phyloP scores from a whole-genome alignment of 805 yeast genomes.

The Metschnikowia lunata region DNA sequence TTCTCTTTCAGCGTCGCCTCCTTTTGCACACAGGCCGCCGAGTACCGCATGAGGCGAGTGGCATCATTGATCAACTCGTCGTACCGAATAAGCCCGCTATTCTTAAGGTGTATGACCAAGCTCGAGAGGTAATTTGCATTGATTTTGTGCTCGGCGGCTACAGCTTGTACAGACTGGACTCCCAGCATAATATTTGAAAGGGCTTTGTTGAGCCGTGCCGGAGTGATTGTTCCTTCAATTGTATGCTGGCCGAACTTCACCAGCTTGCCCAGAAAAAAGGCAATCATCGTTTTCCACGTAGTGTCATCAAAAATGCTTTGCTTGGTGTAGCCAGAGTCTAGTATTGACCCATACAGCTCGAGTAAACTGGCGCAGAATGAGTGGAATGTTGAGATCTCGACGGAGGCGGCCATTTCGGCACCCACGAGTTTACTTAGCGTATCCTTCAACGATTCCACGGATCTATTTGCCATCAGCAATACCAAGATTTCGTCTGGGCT shows the following conservation, averaged over 20 bases:
- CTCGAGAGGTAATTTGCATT: conserved; percentile 25
- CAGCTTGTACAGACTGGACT: conserved; percentile 18
- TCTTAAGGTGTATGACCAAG: conserved; percentile 26
- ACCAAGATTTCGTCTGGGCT: conserved; percentile 55
- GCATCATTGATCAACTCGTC: conserved; percentile 34
- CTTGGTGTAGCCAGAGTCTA: conserved; percentile 12
- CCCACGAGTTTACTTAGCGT: conserved; percentile 33
- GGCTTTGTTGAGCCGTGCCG: conserved; percentile 22
- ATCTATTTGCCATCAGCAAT: conserved; percentile 64
- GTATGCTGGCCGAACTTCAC: conserved; percentile 23
- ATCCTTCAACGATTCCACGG: conserved; percentile 48
- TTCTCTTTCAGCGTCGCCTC: not conserved
- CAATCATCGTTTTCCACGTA: conserved; percentile 43
- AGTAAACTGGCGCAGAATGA: conserved; percentile 57
- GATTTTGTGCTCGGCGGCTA: conserved; percentile 21
- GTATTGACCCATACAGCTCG: conserved; percentile 27
- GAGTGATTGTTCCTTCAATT: conserved; percentile 22
- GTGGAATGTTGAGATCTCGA: conserved; percentile 75
- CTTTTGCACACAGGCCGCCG: not conserved
- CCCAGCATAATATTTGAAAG: conserved; percentile 24
- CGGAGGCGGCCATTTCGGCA: conserved; percentile 54
- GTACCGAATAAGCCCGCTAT: conserved; percentile 32
- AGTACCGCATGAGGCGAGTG: conserved; percentile 21
- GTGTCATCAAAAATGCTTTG: conserved; percentile 47
- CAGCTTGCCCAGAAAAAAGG: conserved; percentile 33